Base-by-base conservation (phyloP, 192 early-diverging fungal genomes). In the Coemansia javaensis region DNA sequence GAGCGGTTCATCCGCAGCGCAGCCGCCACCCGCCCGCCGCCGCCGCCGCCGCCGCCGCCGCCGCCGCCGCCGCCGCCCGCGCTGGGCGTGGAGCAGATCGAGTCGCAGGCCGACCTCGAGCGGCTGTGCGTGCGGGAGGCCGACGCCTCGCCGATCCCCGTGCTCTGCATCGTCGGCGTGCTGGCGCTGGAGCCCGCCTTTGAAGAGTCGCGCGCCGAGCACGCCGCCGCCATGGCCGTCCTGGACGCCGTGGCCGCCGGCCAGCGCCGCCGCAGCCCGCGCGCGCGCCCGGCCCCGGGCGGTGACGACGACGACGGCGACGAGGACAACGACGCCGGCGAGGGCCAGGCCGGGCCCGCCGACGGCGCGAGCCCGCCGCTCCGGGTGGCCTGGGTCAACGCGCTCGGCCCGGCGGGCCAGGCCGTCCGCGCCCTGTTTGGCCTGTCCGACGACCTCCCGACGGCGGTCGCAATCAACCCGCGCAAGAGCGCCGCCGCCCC, bases 361-460 rank as follows among this genome's bases (percentile, higher is more conserved):
- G 55, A 70, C 3, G 43, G 82, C 12, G 46, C 34, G 17, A 15
- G 32, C 25, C 37, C 44, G 5, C 53, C 78, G 12, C 55, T 83
- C 20, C 63, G 76, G 24, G 77, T 79, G n/a, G 53, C 75, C 20
- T 88, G 86, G 86, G 79, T 84, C 37, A 77, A 81, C 40, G 79
- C 79, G 7, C 56, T 79, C 24, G 47, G 65, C 21, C 52, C 58
- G 15, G 50, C 63, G n/a, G 74, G 79, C 3, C 35, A 53, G 15
- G 45, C 56, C 9, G 43, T 86, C 7, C 67, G 71, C 33, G 43
- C 56, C 2, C 46, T 79, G 24, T 81, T 86, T 62, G 72, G 78
- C 25, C 49, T 86, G 39, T 70, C 79, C 4, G 71, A 78, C 46
- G 79, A 81, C 45, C 74, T 77, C 27, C 86, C 86, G 12, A 56